Conservation (phyloP, 441 rosid genomes). For the Hypseocharis bilobata region DNA sequence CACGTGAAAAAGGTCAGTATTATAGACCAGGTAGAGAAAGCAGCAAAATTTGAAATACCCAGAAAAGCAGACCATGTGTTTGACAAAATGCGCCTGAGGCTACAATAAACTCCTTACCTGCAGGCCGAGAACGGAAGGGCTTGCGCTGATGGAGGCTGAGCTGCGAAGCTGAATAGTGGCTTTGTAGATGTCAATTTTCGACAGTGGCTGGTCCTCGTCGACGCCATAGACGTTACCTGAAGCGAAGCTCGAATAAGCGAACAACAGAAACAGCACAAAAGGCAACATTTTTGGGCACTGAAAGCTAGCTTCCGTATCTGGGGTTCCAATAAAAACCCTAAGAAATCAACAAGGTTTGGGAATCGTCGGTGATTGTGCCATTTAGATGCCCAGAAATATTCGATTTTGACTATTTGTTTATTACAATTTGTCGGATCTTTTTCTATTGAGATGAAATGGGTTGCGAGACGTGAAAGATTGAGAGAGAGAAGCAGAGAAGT, state of each 20-base stretch:
- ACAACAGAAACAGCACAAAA: background rate
- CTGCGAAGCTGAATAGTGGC: slow-evolving; percentile 26
- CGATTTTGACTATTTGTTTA: background rate
- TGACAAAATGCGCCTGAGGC: background rate
- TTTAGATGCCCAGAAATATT: background rate
- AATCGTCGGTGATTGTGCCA: background rate
- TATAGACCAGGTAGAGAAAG: background rate
- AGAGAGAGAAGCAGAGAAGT: background rate
- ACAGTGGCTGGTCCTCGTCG: slow-evolving; percentile 41
- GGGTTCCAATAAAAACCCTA: background rate
- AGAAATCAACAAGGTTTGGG: background rate
- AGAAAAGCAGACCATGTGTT: background rate
- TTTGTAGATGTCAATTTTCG: slow-evolving; percentile 39
- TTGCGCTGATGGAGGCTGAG: slow-evolving; percentile 30
- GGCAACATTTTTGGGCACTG: background rate
- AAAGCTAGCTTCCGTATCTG: background rate
- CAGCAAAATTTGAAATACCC: background rate
- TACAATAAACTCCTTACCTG: slow-evolving; percentile 24
- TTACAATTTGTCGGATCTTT: background rate
- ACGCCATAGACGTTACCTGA: background rate
- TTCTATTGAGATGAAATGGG: background rate
- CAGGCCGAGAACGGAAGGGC: slow-evolving; percentile 39
- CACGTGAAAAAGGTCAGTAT: background rate
- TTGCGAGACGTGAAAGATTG: too few relatives aligned
- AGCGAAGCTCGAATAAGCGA: background rate